phyloP scores from a whole-genome alignment of 257 asterid genomes.

The Nemophila menziesii region DNA sequence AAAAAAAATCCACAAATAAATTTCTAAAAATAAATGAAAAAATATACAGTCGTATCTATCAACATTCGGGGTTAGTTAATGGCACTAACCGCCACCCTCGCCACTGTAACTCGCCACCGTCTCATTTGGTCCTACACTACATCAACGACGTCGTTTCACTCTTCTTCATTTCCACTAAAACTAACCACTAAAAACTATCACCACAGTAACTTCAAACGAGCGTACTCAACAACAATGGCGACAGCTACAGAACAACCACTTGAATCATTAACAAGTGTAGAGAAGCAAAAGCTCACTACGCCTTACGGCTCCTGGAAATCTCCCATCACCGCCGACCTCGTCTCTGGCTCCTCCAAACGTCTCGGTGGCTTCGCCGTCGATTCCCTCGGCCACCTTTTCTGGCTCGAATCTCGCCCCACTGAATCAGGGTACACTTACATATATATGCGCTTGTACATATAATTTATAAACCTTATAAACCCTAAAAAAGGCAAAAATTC shows the following conservation, averaged over 20 bases:
- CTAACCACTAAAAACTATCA: neutral
- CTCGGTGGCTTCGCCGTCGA: conserved; percentile 67
- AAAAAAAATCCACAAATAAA: too few relatives aligned
- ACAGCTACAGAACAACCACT: neutral
- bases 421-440: conserved; percentile 56
- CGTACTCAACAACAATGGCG: conserved; percentile 2
- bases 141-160: neutral
- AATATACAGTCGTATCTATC: neutral
- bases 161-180: conserved; percentile 1
- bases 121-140: neutral
- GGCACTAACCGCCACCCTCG: conserved; percentile 17
- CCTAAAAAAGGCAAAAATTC: neutral
- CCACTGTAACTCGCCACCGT: conserved; percentile 12
- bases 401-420: conserved; percentile 77
- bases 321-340: conserved; percentile 75
- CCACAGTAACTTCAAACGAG: neutral
- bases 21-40: neutral
- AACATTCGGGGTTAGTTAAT: conserved; percentile 1
- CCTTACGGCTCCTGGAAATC: conserved; percentile 98
- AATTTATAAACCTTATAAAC: neutral
- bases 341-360: conserved; percentile 56
- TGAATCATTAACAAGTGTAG: conserved; percentile 1
- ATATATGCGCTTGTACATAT: neutral
- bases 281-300: conserved; percentile 27
- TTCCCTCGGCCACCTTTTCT: conserved; percentile 53